These are phyloP conservation scores for Arthrobotrys musiformis DNA, from an alignment of 2,329 filamentous ascomycete species.

Conservation along the genomic window DNA sequence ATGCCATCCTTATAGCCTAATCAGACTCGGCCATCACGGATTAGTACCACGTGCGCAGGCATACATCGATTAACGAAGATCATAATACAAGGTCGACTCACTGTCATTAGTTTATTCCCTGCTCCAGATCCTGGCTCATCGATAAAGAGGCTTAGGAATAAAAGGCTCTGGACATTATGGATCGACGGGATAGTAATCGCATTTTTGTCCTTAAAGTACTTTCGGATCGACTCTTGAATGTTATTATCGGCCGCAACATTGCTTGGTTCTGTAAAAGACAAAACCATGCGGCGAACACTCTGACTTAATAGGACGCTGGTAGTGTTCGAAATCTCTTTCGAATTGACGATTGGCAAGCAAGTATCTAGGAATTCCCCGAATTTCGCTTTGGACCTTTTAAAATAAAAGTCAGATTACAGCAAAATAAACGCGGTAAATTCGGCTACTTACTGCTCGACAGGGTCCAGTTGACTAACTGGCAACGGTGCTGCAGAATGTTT, in stretches of 20 bases:
- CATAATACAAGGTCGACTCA: constrained; percentile 33
- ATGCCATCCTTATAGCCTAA: constrained; percentile 58
- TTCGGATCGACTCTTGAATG: constrained; percentile 57
- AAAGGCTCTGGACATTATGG: constrained; percentile 57
- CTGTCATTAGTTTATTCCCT: constrained; percentile 57
- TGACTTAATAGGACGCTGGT: constrained; percentile 57
- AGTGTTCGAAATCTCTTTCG: constrained; percentile 56
- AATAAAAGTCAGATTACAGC: background rate
- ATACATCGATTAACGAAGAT: background rate
- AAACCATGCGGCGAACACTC: constrained; percentile 56
- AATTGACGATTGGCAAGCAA: constrained; percentile 56
- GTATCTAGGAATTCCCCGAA: constrained; percentile 54
- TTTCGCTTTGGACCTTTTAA: constrained; percentile 36
- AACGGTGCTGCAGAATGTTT: constrained; percentile 24
- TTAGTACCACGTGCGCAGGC: constrained; percentile 14
- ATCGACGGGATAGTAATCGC: constrained; percentile 57
- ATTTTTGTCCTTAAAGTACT: constrained; percentile 57
- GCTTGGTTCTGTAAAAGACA: constrained; percentile 52
- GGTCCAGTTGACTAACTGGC: constrained; percentile 43
- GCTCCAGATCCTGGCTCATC: constrained; percentile 57
- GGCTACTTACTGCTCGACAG: constrained; percentile 54
- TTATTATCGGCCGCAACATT: constrained; percentile 41
- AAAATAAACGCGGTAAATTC: background rate
- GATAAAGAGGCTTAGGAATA: constrained; percentile 56
- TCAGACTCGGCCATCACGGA: background rate